Percentiles rank a stretch among this genome's conserved stretches.
phyloP scores from a whole-genome alignment of 2,329 filamentous ascomycete species.

The Diaporthe australafricana region DNA sequence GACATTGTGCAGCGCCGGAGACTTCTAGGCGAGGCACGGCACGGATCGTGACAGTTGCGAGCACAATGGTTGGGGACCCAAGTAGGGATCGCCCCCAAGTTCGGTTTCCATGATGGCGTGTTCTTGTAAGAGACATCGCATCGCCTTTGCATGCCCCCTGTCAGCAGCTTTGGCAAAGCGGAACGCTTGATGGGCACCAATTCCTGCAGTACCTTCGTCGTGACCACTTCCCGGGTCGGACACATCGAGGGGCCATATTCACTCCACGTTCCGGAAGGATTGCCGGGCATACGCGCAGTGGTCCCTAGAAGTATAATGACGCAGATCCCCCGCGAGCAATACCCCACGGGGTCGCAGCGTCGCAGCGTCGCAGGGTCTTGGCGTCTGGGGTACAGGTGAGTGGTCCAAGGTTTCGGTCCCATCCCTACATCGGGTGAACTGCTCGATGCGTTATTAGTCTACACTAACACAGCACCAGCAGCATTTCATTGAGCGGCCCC shows the following conservation, averaged over 20 bases:
- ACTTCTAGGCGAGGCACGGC: neutral
- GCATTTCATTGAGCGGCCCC: neutral
- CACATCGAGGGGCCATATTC: neutral
- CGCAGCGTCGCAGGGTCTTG: neutral
- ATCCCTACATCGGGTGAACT: neutral
- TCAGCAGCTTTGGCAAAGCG: neutral
- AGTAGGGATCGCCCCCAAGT: too few relatives aligned
- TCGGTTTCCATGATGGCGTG: neutral
- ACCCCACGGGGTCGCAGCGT: neutral
- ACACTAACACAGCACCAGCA: neutral
- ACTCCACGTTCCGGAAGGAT: constrained; percentile 7
- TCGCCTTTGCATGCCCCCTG: neutral
- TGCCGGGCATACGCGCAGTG: neutral
- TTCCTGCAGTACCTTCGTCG: too few relatives aligned
- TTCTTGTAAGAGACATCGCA: neutral
- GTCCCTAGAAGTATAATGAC: neutral
- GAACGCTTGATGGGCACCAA: neutral
- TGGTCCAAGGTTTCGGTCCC: neutral
- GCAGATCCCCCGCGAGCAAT: neutral
- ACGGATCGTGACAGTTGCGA: neutral
- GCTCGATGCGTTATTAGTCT: neutral
- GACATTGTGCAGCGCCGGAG: neutral
- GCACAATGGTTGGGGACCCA: neutral
- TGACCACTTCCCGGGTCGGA: constrained; percentile 4
- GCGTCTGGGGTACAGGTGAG: constrained; percentile 3